Base-by-base conservation (phyloP, 1,284 basidiomycete genomes). In the Puccinia novopanici region DNA sequence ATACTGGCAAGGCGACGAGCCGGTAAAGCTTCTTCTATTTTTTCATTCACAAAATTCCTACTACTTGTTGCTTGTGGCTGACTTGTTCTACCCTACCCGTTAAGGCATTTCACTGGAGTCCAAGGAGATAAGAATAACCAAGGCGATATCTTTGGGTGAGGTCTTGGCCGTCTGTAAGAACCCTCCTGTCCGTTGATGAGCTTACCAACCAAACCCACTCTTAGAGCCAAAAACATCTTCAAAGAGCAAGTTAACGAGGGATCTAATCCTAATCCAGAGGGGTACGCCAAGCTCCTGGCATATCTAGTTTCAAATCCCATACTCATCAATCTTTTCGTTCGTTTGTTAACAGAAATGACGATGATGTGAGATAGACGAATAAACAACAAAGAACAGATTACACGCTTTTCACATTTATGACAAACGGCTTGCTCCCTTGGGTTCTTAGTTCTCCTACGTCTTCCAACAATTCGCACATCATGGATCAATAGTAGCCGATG, bases 131-230 rank as follows among this genome's bases (percentile, higher is more conserved):
- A 50, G 30, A 79, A 79, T 10, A 70, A 79, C 42, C 76, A 79
- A 71, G 76, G 76, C 6, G 55, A 79, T 50, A 79, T 71, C 42
- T 79, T 67, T 67, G 76, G 76, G 76, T 79, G 4, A 79, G 67
- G 27, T 4, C 24, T 45, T 59, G 19, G 19, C 13, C 27, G 22
- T 42, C 24, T 72, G 37, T 30, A 3, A 30, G 55, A 34, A 4
- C 34, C 34, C 34, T 34, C 40, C 40, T 24, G 0, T 34, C 12
- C 5, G 9, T 57, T 57, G 15, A 37, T 74, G 24, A 73, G n/a
- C 57, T 74, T 40, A 61, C 72, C 42, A n/a, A 10, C 54, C 54
- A 13, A 57, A 48, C 54, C 54, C 6, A 52, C 22, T 50, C 15
- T 30, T 55, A 74, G 72, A 27, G 72, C 55, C 37, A 59, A 74